Conservation (phyloP, 73 alveolate genomes). For the Paramecium pentaurelia region DNA sequence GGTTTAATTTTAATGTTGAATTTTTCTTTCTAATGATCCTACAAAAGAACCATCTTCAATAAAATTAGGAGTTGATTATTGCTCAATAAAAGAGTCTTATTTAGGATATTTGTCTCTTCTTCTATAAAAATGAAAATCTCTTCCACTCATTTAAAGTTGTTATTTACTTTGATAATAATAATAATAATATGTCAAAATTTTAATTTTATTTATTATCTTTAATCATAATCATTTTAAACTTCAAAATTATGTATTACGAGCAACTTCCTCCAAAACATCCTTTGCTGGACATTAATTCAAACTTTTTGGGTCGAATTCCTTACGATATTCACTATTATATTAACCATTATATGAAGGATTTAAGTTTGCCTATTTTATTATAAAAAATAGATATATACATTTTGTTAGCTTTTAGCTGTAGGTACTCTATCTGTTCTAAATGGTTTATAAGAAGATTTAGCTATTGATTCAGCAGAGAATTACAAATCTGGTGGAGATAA, state of each 20-base stretch:
- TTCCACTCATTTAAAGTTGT: not conserved
- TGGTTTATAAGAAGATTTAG: constrained; percentile 38
- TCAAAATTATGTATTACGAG: constrained; percentile 6
- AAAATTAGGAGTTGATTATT: not conserved
- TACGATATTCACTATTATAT: constrained; percentile 13
- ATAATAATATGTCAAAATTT: not conserved
- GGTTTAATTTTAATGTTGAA: not conserved
- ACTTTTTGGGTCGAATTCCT: not conserved
- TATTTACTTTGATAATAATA: not conserved
- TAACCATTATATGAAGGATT: constrained; percentile 15
- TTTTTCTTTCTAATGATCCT: not conserved
- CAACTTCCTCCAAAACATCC: not conserved
- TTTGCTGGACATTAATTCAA: not conserved
- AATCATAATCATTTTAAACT: not conserved
- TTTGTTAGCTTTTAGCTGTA: not conserved
- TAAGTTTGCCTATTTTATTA: not conserved
- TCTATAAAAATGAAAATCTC: not conserved
- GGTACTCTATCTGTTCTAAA: not conserved
- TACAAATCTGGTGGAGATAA: constrained; percentile 30
- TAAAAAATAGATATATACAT: not conserved
- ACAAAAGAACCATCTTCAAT: not conserved
- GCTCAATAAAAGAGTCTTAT: not conserved
- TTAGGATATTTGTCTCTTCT: not conserved
- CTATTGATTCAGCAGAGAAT: constrained; percentile 26
- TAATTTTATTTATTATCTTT: not conserved